phyloP scores from a whole-genome alignment of 2,329 filamentous ascomycete genomes.

The Metarhizium album region DNA sequence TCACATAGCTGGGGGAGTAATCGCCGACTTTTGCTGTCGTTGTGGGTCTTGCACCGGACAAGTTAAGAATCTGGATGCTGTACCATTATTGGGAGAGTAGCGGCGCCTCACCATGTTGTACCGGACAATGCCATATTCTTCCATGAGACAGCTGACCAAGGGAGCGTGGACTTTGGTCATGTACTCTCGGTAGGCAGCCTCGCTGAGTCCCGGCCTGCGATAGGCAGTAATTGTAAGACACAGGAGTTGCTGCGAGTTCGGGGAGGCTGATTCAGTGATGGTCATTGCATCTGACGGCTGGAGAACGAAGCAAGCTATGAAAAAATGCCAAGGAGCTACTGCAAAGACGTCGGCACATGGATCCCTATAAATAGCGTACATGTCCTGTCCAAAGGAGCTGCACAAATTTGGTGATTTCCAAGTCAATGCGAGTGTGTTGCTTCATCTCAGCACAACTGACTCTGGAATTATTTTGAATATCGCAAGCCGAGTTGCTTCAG shows the following conservation, averaged over 20 bases:
- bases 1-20: slow-evolving; percentile 7
- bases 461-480: too few relatives aligned
- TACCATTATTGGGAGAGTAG: background rate
- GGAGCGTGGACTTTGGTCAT: slow-evolving; percentile 8
- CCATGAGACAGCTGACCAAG: slow-evolving; percentile 4
- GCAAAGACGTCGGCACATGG: background rate
- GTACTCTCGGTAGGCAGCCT: slow-evolving; percentile 5
- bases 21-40: slow-evolving; percentile 3
- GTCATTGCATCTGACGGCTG: background rate
- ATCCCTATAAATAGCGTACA: too few relatives aligned
- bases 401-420: too few relatives aligned
- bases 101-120: slow-evolving; percentile 6
- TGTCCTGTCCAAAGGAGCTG: too few relatives aligned
- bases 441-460: too few relatives aligned
- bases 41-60: slow-evolving; percentile 3
- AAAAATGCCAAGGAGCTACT: background rate
- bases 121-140: slow-evolving; percentile 6
- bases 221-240: slow-evolving; percentile 8
- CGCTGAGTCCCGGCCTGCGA: slow-evolving; percentile 6
- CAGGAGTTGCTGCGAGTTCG: background rate
- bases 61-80: background rate
- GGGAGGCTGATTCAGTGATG: background rate
- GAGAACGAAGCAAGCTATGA: background rate
- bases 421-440: too few relatives aligned
- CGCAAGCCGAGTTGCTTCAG: too few relatives aligned